Evolutionary conservation across 192 early-diverging fungal species (phyloP).

Genomic region (Umbelopsis vinacea): DNA sequence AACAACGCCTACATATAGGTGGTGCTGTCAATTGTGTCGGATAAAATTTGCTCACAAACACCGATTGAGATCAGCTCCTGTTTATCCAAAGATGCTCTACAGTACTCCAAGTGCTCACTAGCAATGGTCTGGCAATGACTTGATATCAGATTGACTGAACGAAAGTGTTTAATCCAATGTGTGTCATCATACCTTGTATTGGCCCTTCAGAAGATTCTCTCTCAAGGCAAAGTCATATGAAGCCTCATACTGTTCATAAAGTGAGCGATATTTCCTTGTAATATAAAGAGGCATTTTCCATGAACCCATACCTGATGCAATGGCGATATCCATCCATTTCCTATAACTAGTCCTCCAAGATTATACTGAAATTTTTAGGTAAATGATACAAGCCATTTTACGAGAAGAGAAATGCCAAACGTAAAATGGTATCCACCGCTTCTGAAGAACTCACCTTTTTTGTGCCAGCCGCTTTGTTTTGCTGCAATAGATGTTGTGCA

Average conservation of each 20-base stretch:
- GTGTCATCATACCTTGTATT: slow-evolving; percentile 33
- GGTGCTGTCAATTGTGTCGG: slow-evolving; percentile 26
- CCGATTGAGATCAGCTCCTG: slow-evolving; percentile 20
- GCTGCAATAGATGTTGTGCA: slow-evolving; percentile 32
- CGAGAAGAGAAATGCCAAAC: background rate
- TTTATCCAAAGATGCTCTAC: slow-evolving; percentile 5
- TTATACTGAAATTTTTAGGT: slow-evolving; percentile 41
- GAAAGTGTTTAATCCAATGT: background rate
- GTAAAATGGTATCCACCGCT: background rate
- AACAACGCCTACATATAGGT: slow-evolving; percentile 11
- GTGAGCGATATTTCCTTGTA: background rate
- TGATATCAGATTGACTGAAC: background rate
- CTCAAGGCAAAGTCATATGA: slow-evolving; percentile 43
- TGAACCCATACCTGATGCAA: slow-evolving; percentile 50
- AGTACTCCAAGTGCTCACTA: slow-evolving; percentile 28
- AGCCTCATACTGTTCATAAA: slow-evolving; percentile 46
- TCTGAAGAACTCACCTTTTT: slow-evolving; percentile 4
- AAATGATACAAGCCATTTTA: background rate
- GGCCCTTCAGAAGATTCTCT: slow-evolving; percentile 32
- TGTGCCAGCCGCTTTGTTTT: slow-evolving; percentile 42
- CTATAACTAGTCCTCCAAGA: slow-evolving; percentile 61
- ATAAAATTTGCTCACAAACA: slow-evolving; percentile 47
- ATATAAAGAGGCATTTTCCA: background rate
- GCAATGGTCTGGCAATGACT: background rate
- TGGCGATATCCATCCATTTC: slow-evolving; percentile 71